These are phyloP conservation scores for Naganishia liquefaciens DNA, from an alignment of 1,284 basidiomycete genomes.

Conservation along the genomic window DNA sequence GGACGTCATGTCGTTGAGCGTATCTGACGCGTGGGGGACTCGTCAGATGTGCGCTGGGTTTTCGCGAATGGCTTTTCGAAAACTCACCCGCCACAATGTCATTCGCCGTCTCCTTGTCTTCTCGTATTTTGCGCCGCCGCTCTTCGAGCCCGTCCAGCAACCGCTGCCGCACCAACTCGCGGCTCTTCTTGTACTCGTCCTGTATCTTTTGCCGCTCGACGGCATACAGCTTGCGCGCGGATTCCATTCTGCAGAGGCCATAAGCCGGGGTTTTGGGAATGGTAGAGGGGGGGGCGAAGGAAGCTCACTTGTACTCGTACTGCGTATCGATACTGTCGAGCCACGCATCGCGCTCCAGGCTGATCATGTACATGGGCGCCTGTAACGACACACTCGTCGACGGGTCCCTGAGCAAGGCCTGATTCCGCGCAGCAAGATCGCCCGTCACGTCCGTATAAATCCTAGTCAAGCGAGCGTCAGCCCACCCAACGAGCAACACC, in stretches of 20 bases:
- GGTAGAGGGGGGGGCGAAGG: not conserved
- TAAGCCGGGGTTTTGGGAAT: not conserved
- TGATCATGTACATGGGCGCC: slow-evolving; percentile 55
- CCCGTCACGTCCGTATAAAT: slow-evolving; percentile 53
- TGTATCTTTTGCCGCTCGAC: slow-evolving; percentile 57
- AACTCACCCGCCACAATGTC: slow-evolving; percentile 56
- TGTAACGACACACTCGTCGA: slow-evolving; percentile 56
- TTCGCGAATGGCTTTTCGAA: too few species aligned
- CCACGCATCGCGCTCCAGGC: slow-evolving; percentile 56
- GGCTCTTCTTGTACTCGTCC: slow-evolving; percentile 55
- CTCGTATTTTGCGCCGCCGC: slow-evolving; percentile 54
- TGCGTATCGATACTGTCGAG: slow-evolving; percentile 54
- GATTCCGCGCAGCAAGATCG: slow-evolving; percentile 51
- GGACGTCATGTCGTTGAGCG: slow-evolving; percentile 42
- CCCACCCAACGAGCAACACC: not conserved
- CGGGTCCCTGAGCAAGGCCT: slow-evolving; percentile 51
- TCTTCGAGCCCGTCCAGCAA: slow-evolving; percentile 58
- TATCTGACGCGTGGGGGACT: slow-evolving; percentile 44
- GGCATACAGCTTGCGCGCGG: slow-evolving; percentile 53
- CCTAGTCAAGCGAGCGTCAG: slow-evolving; percentile 34
- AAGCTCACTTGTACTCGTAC: slow-evolving; percentile 56
- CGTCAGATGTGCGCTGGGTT: not conserved
- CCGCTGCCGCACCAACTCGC: slow-evolving; percentile 52
- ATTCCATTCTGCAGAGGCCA: slow-evolving; percentile 10
- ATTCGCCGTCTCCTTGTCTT: slow-evolving; percentile 58